Base-by-base conservation (phyloP, 345 rosid species). In the Melaleuca quinquenervia region DNA sequence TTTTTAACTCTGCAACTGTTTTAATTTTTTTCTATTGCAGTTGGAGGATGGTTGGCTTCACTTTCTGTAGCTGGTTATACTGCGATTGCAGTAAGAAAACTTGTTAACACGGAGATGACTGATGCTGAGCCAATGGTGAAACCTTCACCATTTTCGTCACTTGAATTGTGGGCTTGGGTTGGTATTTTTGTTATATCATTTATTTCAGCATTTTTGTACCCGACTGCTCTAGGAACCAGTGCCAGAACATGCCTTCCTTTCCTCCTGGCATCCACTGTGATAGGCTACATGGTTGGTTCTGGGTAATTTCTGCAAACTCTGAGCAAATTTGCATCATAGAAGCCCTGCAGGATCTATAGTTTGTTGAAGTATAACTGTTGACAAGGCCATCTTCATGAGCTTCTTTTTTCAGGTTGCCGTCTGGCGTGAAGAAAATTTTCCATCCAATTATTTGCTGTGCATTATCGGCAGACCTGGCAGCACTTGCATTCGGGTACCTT, bases 121-220 rank as follows among this genome's bases (percentile, higher is more conserved):
- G 98, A 97, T 84, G 97, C 98, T 2, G 99, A 97, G 86, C 99
- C 99, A 52, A 97, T 97, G 99, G 87, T 90, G 13, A 97, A 93
- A 87, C 96, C 99, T 24, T 89, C 98, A 0, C 95, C 99, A 7
- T 97, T 95, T 89, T 92, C 97, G 41, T 56, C 92, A 11, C 55
- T 91, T 62, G 98, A 97, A 84, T n/a, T 95, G 53, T 95, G 93
- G 97, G 76, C 90, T 76, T 97, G 99, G 97, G 90, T 90, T 90
- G 98, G 94, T 44, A 85, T 95, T 90, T 95, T 95, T 87, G 88
- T 95, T 62, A 83, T 84, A 11, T 97, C 99, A 84, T 97, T 97
- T 87, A 89, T 87, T 62, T 56, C 93, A 84, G 95, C 99, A 84
- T 83, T 94, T 82, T 91, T 88, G 32, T 93, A 94, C 88, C 98